A percentile compares a stretch with the other conserved stretches of the same genome.
Evolutionary conservation across 2,329 filamentous ascomycete genomes (phyloP).

Genomic region (Phyllosticta citriasiana): DNA sequence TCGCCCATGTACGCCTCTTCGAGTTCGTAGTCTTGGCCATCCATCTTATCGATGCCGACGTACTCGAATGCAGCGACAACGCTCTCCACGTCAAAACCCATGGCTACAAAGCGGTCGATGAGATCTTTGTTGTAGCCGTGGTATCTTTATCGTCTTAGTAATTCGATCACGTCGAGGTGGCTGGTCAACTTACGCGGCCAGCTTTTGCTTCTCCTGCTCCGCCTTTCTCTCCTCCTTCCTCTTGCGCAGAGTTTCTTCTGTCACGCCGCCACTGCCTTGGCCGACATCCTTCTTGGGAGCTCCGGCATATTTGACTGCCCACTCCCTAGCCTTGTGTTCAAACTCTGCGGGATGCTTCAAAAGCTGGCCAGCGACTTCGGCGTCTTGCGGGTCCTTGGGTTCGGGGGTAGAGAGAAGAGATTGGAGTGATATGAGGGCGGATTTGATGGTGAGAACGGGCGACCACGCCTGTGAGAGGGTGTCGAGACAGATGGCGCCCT

Average conservation of each 20-base stretch:
- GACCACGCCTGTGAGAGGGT: conserved; percentile 87
- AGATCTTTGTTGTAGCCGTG: conserved; percentile 78
- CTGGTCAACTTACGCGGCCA: conserved; percentile 39
- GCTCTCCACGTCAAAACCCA: conserved; percentile 84
- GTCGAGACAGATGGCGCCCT: conserved; percentile 96
- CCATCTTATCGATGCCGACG: conserved; percentile 69
- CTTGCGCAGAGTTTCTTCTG: conserved; percentile 43
- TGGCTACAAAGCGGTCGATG: conserved; percentile 72
- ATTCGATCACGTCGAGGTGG: background rate
- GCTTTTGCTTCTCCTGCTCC: conserved; percentile 48
- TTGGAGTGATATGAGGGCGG: conserved; percentile 83
- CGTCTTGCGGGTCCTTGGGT: conserved; percentile 93
- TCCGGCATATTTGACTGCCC: conserved; percentile 75
- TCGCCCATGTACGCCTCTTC: conserved; percentile 87
- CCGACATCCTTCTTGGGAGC: conserved; percentile 53
- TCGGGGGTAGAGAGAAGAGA: conserved; percentile 89
- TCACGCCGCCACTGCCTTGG: conserved; percentile 43
- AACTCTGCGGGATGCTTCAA: conserved; percentile 70
- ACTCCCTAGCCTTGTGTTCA: conserved; percentile 73
- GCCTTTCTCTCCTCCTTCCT: conserved; percentile 48
- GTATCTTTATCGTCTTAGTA: conserved; percentile 48
- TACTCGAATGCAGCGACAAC: conserved; percentile 77
- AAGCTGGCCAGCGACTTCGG: conserved; percentile 87
- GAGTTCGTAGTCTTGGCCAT: conserved; percentile 72
- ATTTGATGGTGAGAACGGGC: conserved; percentile 92